These are phyloP conservation scores for Rhododendron mucronatum DNA, from an alignment of 148 eudicot genomes.

Conservation along the genomic window DNA sequence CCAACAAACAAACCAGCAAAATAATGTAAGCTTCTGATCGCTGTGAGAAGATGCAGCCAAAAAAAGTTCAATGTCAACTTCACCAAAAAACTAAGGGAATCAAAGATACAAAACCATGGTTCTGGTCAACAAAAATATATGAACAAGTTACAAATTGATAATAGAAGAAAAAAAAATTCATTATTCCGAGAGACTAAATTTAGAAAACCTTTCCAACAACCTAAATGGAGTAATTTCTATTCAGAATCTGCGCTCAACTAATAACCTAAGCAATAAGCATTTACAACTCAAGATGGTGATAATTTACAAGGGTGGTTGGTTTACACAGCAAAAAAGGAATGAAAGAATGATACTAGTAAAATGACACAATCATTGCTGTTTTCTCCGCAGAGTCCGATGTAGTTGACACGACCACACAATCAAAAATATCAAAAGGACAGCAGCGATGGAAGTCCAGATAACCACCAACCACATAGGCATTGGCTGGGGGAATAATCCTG, in stretches of 20 bases:
- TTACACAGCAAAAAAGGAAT: constrained; percentile 21
- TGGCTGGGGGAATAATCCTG: constrained; percentile 78
- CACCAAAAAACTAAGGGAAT: neutral
- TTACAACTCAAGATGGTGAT: constrained; percentile 23
- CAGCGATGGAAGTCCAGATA: constrained; percentile 56
- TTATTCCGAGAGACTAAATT: neutral
- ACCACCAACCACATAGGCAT: constrained; percentile 84
- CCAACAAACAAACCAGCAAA: neutral
- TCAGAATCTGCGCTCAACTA: constrained; percentile 22
- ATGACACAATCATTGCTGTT: constrained; percentile 39
- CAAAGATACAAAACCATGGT: neutral
- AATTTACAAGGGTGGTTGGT: constrained; percentile 36
- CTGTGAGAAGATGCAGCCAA: neutral
- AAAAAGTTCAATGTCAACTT: neutral
- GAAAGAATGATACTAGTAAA: constrained; percentile 4
- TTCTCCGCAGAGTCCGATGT: constrained; percentile 50
- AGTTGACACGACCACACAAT: constrained; percentile 69
- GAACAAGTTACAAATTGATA: neutral
- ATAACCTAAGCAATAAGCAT: constrained; percentile 30
- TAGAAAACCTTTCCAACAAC: neutral
- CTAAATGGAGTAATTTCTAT: constrained; percentile 12
- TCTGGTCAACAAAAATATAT: neutral
- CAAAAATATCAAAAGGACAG: constrained; percentile 46
- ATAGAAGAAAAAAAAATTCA: neutral
- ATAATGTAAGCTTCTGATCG: neutral